Evolutionary conservation across 768 basidiomycete genomes (phyloP), one percentile per base, ranked within the genome.

Genomic region (Boletus eberwhitei): DNA sequence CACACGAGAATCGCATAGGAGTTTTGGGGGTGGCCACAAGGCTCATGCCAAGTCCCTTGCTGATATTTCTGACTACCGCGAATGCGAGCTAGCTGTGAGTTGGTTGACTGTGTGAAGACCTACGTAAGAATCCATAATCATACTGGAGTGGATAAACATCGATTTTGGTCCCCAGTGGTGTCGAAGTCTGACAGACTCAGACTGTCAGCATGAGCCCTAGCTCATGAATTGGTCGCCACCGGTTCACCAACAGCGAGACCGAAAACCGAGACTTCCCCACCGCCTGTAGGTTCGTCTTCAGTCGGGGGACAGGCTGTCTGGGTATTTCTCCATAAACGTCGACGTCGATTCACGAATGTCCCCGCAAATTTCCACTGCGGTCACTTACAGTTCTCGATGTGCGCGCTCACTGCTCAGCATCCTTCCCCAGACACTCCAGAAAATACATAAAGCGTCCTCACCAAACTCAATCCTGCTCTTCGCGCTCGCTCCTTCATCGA

Each of bases 401-500:
- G 61, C 64, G 7, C 67, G 45, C 12, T 63, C 64, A 24, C 37
- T 67, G 35, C 53, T 54, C n/a, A 34, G 37, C 21, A 12, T 22
- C 46, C 54, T 62, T 36, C 49, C 34, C 22, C 53, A 39, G 47
- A 52, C 61, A 17, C 36, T 49, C 34, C 50, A 58, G 22, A 40
- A 11, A 44, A 24, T 26, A 35, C 46, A 46, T 34, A 22, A 29
- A 37, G 45, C 35, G 2, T 43, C 43, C 2, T 39, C 40, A 3
- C 40, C 39, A 36, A 42, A 44, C n/a, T 14, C 44, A 34, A 38
- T 52, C 13, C 48, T 70, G 13, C 64, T 70, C 8, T 70, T 70
- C 40, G 51, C 60, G 2, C 52, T 70, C 36, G 62, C 69, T 4
- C 70, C 69, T 38, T 68, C 69, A 7, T 39, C 54, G 24, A 57